A percentile compares a stretch with the other conserved stretches of the same genome.
Conservation (phyloP, 345 rosid genomes). For the Acer negundo region DNA sequence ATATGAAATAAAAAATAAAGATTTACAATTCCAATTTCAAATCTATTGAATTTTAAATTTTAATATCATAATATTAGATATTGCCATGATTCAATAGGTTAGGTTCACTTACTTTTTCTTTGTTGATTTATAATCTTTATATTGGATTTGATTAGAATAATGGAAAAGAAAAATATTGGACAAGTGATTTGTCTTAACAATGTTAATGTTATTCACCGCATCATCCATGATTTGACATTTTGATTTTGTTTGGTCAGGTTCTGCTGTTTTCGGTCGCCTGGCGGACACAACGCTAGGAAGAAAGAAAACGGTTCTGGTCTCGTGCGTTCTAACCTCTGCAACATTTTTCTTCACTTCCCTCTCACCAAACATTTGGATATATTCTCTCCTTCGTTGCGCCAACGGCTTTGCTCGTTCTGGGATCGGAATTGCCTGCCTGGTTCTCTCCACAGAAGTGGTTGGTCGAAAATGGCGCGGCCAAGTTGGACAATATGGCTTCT, state of each 20-base stretch:
- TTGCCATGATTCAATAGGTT: too few relatives aligned
- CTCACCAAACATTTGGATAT: slow-evolving; percentile 70
- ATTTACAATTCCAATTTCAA: too few relatives aligned
- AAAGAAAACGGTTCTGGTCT: slow-evolving; percentile 50
- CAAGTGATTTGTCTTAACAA: too few relatives aligned
- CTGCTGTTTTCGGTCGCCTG: slow-evolving; percentile 53
- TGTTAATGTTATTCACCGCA: too few relatives aligned
- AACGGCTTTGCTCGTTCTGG: slow-evolving; percentile 67
- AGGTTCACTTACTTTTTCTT: too few relatives aligned
- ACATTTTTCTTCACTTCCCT: slow-evolving; percentile 65
- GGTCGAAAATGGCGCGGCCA: slow-evolving; percentile 78
- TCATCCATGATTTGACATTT: neutral
- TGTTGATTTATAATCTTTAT: too few relatives aligned
- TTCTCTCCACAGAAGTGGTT: slow-evolving; percentile 66
- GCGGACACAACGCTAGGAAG: slow-evolving; percentile 68
- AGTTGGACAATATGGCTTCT: slow-evolving; percentile 77
- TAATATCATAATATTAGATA: too few relatives aligned
- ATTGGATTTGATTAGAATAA: too few relatives aligned
- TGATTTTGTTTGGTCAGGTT: slow-evolving; percentile 38
- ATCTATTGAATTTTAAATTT: too few relatives aligned
- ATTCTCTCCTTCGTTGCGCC: slow-evolving; percentile 60
- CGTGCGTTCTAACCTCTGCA: slow-evolving; percentile 51
- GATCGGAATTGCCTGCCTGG: slow-evolving; percentile 67
- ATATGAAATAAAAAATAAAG: too few relatives aligned
- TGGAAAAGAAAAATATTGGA: too few relatives aligned